Percentiles rank a stretch among this genome's conserved stretches.
These are phyloP conservation scores for Cystobasidium tubakii DNA, from an alignment of 768 basidiomycete species.

Conservation along the genomic window DNA sequence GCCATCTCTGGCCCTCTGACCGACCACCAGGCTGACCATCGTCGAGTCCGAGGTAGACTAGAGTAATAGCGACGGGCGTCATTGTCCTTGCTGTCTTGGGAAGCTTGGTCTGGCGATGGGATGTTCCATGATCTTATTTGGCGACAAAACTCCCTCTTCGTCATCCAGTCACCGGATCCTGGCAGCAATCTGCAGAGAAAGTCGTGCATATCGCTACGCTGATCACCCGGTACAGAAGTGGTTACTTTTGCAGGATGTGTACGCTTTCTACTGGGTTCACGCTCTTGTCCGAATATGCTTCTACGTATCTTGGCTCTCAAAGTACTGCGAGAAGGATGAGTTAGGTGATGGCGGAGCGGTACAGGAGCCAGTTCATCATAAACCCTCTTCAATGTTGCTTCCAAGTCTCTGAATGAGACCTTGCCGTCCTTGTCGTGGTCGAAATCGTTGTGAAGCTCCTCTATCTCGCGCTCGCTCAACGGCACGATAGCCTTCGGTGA, in stretches of 20 bases:
- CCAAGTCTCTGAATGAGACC: slow-evolving; percentile 13
- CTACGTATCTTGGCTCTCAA: not conserved
- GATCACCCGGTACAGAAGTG: not conserved
- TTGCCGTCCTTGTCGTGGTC: slow-evolving; percentile 18
- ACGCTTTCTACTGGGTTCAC: not conserved
- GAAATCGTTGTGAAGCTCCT: slow-evolving; percentile 14
- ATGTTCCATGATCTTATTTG: slow-evolving; percentile 14
- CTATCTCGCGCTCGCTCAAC: slow-evolving; percentile 2
- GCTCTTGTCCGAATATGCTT: not conserved
- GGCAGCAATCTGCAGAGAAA: slow-evolving; percentile 17
- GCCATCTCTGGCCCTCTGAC: slow-evolving; percentile 18
- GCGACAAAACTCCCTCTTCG: not conserved
- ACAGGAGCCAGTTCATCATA: slow-evolving; percentile 19
- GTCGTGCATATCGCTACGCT: slow-evolving; percentile 10
- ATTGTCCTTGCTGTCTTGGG: not conserved
- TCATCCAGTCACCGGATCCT: not conserved
- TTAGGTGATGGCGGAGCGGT: not conserved
- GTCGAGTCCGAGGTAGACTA: not conserved
- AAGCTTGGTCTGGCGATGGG: slow-evolving; percentile 5
- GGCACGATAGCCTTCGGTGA: not conserved
- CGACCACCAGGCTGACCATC: slow-evolving; percentile 10
- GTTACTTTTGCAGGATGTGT: not conserved
- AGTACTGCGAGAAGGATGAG: not conserved
- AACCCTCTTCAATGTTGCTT: not conserved
- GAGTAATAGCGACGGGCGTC: slow-evolving; percentile 1